Evolutionary conservation across 352 stramenopile species (phyloP).

Genomic region (Elongisporangium senticosum): DNA sequence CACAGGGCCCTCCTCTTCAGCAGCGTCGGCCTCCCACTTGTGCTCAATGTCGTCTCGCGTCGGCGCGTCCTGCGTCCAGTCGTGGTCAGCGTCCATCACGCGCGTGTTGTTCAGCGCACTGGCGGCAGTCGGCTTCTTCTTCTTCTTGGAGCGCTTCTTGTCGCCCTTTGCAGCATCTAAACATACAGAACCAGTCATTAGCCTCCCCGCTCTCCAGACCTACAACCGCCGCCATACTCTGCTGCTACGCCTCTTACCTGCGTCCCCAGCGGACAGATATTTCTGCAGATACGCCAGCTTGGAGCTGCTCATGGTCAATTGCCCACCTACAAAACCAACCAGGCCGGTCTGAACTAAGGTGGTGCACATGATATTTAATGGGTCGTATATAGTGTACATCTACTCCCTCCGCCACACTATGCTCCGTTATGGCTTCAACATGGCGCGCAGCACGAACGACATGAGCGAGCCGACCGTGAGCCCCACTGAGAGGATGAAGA

Average conservation of each 20-base stretch:
- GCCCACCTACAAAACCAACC: background rate
- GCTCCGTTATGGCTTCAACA: slow-evolving; percentile 55
- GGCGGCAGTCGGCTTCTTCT: slow-evolving; percentile 29
- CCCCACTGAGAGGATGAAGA: slow-evolving; percentile 73
- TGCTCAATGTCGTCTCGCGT: slow-evolving; percentile 43
- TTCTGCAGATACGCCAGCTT: slow-evolving; percentile 81
- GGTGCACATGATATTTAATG: background rate
- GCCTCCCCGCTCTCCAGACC: background rate
- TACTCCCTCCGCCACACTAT: background rate
- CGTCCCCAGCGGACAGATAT: slow-evolving; percentile 42
- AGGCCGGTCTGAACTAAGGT: background rate
- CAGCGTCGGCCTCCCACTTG: slow-evolving; percentile 54
- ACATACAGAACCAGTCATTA: slow-evolving; percentile 1
- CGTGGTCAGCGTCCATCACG: slow-evolving; percentile 58
- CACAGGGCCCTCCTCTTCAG: slow-evolving; percentile 36
- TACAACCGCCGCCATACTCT: background rate
- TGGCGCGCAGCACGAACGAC: slow-evolving; percentile 67
- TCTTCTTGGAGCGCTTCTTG: slow-evolving; percentile 60
- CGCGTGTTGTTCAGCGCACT: slow-evolving; percentile 15
- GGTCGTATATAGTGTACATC: background rate
- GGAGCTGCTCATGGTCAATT: slow-evolving; percentile 15
- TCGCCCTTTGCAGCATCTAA: slow-evolving; percentile 19
- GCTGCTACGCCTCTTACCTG: slow-evolving; percentile 13
- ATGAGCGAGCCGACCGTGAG: slow-evolving; percentile 68
- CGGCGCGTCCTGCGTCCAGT: slow-evolving; percentile 45